Percentiles rank a stretch among this genome's conserved stretches.
Conservation (phyloP, 805 yeast species). For the Soucietia sequanensis region DNA sequence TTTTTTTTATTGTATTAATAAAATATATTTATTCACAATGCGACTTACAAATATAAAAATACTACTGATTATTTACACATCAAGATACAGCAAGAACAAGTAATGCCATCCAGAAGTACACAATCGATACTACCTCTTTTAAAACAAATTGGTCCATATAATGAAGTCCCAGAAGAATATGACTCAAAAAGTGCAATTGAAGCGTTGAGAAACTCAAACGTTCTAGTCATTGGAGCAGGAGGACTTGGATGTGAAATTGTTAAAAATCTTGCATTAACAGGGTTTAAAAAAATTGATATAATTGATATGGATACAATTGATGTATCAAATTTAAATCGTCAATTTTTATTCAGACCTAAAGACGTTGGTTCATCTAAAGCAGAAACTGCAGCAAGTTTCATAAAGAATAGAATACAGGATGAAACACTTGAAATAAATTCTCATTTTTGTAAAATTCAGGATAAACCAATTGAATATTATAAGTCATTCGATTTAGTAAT, state of each 20-base stretch:
- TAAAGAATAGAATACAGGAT: conserved; percentile 46
- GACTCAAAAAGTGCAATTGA: conserved; percentile 15
- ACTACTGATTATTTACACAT: not conserved
- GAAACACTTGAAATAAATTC: conserved; percentile 47
- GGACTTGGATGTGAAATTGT: conserved; percentile 82
- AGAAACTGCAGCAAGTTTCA: conserved; percentile 57
- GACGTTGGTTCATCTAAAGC: conserved; percentile 73
- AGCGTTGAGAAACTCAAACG: conserved; percentile 20
- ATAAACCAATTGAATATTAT: conserved; percentile 61
- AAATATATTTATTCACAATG: too few relatives aligned
- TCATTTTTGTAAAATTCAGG: conserved; percentile 59
- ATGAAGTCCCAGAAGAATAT: conserved; percentile 38
- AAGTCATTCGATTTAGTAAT: conserved; percentile 67
- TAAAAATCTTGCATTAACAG: conserved; percentile 68
- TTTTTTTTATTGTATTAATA: too few relatives aligned
- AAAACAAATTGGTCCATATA: conserved; percentile 33
- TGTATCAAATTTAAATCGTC: conserved; percentile 72
- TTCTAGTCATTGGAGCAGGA: conserved; percentile 70
- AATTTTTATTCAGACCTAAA: conserved; percentile 59
- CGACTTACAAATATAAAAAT: not conserved
- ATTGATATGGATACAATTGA: conserved; percentile 86
- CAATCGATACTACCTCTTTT: conserved; percentile 17
- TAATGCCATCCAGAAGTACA: not conserved
- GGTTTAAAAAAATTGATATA: conserved; percentile 61
- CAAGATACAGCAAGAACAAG: not conserved